Percentiles rank a stretch among this genome's conserved stretches.
Evolutionary conservation across 768 basidiomycete genomes (phyloP).

Genomic region (Asterophora lycoperdoides): DNA sequence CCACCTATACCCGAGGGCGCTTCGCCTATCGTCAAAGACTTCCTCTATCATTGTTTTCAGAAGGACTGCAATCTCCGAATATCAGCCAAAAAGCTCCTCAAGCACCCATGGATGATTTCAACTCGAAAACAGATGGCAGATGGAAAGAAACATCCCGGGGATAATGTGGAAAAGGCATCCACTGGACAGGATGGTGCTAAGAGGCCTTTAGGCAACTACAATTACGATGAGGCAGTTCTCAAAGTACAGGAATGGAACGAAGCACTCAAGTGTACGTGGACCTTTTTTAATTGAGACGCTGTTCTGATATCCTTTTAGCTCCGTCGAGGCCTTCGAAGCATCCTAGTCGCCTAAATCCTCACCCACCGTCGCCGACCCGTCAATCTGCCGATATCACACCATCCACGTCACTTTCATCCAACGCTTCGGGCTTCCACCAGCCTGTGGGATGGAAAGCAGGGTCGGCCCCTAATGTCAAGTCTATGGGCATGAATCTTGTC

Average conservation of each 20-base stretch:
- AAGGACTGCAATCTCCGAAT: slow-evolving; percentile 95
- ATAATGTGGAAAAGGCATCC: slow-evolving; percentile 31
- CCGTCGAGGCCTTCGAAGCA: slow-evolving; percentile 74
- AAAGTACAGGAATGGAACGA: slow-evolving; percentile 99
- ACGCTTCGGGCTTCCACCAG: slow-evolving; percentile 26
- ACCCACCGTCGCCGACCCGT: slow-evolving; percentile 44
- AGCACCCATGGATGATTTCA: slow-evolving; percentile 94
- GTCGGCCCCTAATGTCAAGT: slow-evolving; percentile 29
- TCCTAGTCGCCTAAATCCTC: slow-evolving; percentile 41
- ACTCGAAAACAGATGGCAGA: slow-evolving; percentile 69
- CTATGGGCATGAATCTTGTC: slow-evolving; percentile 36
- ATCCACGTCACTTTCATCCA: slow-evolving; percentile 27
- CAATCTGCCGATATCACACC: slow-evolving; percentile 31
- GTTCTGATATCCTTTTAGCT: slow-evolving; percentile 36
- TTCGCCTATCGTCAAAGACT: slow-evolving; percentile 93
- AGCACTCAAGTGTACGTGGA: slow-evolving; percentile 75
- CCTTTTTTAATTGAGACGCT: slow-evolving; percentile 4
- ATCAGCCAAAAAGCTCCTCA: slow-evolving; percentile 86
- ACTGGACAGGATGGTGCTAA: slow-evolving; percentile 31
- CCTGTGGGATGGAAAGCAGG: slow-evolving; percentile 33
- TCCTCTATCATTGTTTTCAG: slow-evolving; percentile 96
- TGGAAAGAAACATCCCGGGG: slow-evolving; percentile 29
- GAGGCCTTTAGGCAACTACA: slow-evolving; percentile 68
- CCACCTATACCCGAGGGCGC: slow-evolving; percentile 96
- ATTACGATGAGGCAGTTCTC: slow-evolving; percentile 90